Conservation (phyloP, 2,329 filamentous ascomycete genomes). For the Cladosporium sp. region DNA sequence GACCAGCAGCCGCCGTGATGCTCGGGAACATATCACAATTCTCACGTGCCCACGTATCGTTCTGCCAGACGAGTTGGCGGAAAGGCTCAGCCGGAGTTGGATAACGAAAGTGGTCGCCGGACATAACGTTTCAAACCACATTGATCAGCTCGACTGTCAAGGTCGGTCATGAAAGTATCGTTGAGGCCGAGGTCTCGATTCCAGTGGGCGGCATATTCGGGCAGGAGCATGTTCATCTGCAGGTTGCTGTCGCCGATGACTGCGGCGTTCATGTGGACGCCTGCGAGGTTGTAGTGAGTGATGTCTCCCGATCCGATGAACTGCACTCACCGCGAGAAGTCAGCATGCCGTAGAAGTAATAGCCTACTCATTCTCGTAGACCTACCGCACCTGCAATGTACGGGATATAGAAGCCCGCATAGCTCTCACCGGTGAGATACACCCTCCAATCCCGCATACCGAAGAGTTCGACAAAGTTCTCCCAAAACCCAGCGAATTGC, state of each 20-base stretch:
- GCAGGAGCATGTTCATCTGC: conserved; percentile 30
- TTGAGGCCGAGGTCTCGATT: conserved; percentile 41
- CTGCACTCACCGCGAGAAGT: conserved; percentile 40
- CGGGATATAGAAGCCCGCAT: conserved; percentile 30
- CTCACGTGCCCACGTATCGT: conserved; percentile 6
- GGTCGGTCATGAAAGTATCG: conserved; percentile 36
- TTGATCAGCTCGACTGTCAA: conserved; percentile 30
- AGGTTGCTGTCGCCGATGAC: conserved; percentile 47
- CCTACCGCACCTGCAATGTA: conserved; percentile 32
- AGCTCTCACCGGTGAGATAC: conserved; percentile 54
- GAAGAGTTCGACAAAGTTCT: conserved; percentile 40
- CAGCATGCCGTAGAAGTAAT: conserved; percentile 35
- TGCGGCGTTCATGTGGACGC: conserved; percentile 32
- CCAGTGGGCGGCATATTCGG: conserved; percentile 37
- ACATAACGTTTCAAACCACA: conserved; percentile 44
- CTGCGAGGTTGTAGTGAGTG: conserved; percentile 30
- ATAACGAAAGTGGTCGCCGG: conserved; percentile 43
- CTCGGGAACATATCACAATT: conserved; percentile 31
- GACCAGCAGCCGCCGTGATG: conserved; percentile 27
- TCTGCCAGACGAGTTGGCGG: conserved; percentile 12
- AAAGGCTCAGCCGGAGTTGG: conserved; percentile 30
- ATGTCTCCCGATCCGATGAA: conserved; percentile 28
- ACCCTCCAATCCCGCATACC: conserved; percentile 53
- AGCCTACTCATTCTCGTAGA: conserved; percentile 49
- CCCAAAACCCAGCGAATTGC: conserved; percentile 9